A percentile compares a stretch with the other conserved stretches of the same genome.
phyloP scores from a whole-genome alignment of 2,329 filamentous ascomycete species.

The Cladobotryum protrusum region DNA sequence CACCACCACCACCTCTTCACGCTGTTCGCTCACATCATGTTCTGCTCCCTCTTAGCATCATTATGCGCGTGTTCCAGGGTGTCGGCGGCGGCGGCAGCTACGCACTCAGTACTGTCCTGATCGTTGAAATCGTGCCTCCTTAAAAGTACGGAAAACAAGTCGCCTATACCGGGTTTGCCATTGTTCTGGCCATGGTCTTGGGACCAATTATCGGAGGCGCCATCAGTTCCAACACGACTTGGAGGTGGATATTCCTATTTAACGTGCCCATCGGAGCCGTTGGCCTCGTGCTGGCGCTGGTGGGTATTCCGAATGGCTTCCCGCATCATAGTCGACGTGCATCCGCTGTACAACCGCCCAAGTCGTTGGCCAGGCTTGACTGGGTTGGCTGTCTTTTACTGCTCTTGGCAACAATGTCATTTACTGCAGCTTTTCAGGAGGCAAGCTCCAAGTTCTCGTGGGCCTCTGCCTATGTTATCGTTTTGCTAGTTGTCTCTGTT shows the following conservation, averaged over 20 bases:
- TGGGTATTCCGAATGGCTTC: neutral
- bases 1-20: too few species aligned
- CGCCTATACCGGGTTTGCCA: constrained; percentile 28
- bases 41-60: constrained; percentile 26
- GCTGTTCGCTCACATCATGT: neutral
- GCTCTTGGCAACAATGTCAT: constrained; percentile 35
- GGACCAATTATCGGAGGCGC: constrained; percentile 45
- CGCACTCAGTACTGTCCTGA: constrained; percentile 40
- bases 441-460: constrained; percentile 37
- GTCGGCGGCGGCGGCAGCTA: constrained; percentile 48
- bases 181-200: constrained; percentile 42
- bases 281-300: neutral
- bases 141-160: constrained; percentile 27
- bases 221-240: constrained; percentile 36
- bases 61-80: constrained; percentile 44
- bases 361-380: constrained; percentile 13
- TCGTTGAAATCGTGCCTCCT: constrained; percentile 40
- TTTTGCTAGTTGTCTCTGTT: constrained; percentile 11
- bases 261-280: constrained; percentile 23
- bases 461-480: constrained; percentile 33
- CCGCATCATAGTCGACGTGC: neutral
- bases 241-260: constrained; percentile 47
- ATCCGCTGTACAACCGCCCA: neutral
- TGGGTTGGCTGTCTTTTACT: constrained; percentile 24
- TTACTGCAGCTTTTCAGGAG: constrained; percentile 42